Percentiles rank a stretch among this genome's conserved stretches.
These are phyloP conservation scores for Monosporascus sp. DNA, from an alignment of 2,329 filamentous ascomycete genomes.

Conservation along the genomic window DNA sequence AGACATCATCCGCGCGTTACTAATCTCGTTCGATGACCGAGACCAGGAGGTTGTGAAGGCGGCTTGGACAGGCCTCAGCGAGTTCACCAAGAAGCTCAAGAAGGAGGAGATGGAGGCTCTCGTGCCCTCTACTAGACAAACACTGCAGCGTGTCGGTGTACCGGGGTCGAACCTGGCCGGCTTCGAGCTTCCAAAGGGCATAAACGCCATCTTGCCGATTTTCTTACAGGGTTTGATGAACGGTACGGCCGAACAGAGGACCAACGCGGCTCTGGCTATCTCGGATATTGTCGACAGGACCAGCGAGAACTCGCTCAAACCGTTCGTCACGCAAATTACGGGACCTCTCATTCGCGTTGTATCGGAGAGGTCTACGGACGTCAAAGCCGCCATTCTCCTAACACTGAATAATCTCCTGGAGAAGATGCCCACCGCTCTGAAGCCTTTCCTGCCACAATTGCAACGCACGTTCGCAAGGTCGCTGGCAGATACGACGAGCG, in stretches of 20 bases:
- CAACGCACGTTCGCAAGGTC: conserved; percentile 97
- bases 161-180: conserved; percentile 78
- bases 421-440: conserved; percentile 92
- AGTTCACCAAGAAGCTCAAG: conserved; percentile 80
- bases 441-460: conserved; percentile 93
- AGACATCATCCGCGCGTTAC: conserved; percentile 83
- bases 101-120: conserved; percentile 99
- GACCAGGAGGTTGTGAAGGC: conserved; percentile 82
- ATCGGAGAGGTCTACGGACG: conserved; percentile 90
- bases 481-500: conserved; percentile 86
- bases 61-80: conserved; percentile 79
- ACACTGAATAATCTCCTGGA: conserved; percentile 93
- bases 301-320: conserved; percentile 78
- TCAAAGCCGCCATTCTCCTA: conserved; percentile 89
- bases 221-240: conserved; percentile 98
- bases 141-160: conserved; percentile 82
- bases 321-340: conserved; percentile 95
- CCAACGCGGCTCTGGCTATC: conserved; percentile 85
- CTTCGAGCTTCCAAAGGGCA: conserved; percentile 90
- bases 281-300: conserved; percentile 95
- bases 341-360: conserved; percentile 96
- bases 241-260: conserved; percentile 85
- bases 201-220: conserved; percentile 92
- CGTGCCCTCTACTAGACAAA: conserved; percentile 78
- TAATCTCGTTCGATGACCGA: conserved; percentile 86